These are phyloP conservation scores for Ettlia oleoabundans DNA, from an alignment of 139 green algal genomes.

Conservation along the genomic window DNA sequence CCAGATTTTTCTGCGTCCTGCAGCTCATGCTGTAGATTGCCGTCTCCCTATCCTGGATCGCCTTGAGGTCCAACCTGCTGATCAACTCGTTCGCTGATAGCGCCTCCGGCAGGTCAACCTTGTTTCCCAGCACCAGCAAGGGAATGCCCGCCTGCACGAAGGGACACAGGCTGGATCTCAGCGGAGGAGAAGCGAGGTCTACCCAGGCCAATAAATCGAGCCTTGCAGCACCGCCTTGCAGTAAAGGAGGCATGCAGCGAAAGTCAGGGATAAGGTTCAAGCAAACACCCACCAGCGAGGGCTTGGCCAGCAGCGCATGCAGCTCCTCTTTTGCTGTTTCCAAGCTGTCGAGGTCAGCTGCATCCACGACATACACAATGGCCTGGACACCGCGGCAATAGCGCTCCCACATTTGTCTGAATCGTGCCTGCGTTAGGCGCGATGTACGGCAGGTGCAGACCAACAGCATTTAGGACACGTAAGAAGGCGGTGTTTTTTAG, in stretches of 20 bases:
- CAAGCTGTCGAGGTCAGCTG: conserved; percentile 86
- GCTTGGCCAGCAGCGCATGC: conserved; percentile 77
- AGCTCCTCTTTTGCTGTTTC: conserved; percentile 69
- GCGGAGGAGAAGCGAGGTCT: no score
- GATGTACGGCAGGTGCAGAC: no score
- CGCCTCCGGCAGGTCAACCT: conserved; percentile 92
- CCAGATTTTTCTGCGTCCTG: conserved; percentile 86
- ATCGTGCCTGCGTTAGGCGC: conserved; percentile 88
- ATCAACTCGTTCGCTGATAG: conserved; percentile 80
- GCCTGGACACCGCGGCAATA: conserved; percentile 97
- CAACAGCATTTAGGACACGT: no score
- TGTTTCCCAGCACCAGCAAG: conserved; percentile 98
- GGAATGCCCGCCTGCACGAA: conserved; percentile 73
- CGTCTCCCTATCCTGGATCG: conserved; percentile 78
- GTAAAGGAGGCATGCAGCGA: no score
- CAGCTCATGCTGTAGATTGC: conserved; percentile 94
- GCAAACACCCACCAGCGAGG: conserved; percentile 64
- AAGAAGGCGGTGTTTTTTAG: no score
- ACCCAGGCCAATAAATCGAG: no score
- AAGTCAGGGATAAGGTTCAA: no score
- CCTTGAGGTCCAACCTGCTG: conserved; percentile 73
- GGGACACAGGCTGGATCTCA: neutral
- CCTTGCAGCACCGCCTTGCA: no score
- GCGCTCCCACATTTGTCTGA: conserved; percentile 97
- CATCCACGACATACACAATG: conserved; percentile 98